Conservation (phyloP, 192 early-diverging fungal genomes). For the Coemansia sp. region DNA sequence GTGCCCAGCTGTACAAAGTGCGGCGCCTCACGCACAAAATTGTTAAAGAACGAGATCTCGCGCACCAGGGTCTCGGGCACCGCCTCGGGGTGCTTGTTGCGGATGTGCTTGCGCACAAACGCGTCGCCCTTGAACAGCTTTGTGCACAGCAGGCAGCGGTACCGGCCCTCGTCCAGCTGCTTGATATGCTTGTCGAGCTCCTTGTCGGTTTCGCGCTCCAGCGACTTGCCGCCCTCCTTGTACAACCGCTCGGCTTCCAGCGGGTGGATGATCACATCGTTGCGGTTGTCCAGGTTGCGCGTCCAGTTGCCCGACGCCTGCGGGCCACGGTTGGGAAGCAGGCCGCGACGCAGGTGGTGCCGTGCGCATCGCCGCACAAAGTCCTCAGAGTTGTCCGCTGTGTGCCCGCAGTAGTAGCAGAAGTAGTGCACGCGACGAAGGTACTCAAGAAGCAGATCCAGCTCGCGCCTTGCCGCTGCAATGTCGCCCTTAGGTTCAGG, state of each 20-base stretch:
- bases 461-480: conserved; percentile 30
- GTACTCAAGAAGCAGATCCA: conserved; percentile 86
- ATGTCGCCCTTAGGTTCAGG: conserved; percentile 18
- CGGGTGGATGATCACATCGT: conserved; percentile 58
- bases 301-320: conserved; percentile 51
- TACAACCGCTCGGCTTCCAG: conserved; percentile 50
- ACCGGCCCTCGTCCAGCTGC: conserved; percentile 73
- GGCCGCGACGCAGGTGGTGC: conserved; percentile 56
- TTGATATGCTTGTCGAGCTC: conserved; percentile 48
- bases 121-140: conserved; percentile 94
- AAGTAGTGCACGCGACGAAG: conserved; percentile 88
- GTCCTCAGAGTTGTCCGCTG: conserved; percentile 82
- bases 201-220: conserved; percentile 54
- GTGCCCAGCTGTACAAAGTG: conserved; percentile 62
- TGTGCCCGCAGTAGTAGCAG: conserved; percentile 93
- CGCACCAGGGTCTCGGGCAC: conserved; percentile 58
- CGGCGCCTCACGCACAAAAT: conserved; percentile 84
- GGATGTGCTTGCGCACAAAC: conserved; percentile 94
- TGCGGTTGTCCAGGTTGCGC: conserved; percentile 51
- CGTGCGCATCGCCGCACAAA: conserved; percentile 74
- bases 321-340: conserved; percentile 28
- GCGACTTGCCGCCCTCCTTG: conserved; percentile 54
- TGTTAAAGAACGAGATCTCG: conserved; percentile 82
- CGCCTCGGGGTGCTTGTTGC: conserved; percentile 79
- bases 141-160: conserved; percentile 81